These are phyloP conservation scores for Phaffia tasmanica DNA, from an alignment of 768 basidiomycete species.

Conservation along the genomic window DNA sequence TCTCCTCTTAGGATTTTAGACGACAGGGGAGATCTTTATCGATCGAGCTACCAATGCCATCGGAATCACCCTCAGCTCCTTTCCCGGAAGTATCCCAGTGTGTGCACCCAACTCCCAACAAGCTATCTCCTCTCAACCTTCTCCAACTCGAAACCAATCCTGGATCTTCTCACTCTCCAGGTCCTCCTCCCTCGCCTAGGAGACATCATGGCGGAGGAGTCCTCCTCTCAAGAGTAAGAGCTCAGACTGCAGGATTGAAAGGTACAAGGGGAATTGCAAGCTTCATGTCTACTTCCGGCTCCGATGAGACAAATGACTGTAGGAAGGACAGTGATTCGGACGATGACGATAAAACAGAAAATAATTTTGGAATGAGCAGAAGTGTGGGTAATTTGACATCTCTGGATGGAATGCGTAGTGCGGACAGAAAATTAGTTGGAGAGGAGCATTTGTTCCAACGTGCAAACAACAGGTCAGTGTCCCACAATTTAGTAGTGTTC, in stretches of 20 bases:
- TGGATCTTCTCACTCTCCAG: constrained; percentile 1
- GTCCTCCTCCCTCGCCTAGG: constrained; percentile 9
- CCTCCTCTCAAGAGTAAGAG: constrained; percentile 10
- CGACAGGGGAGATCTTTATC: too few species aligned
- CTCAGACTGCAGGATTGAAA: background rate
- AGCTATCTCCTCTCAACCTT: too few species aligned
- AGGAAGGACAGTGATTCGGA: constrained; percentile 12
- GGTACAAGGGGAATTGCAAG: background rate
- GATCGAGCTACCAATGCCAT: too few species aligned
- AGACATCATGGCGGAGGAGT: constrained; percentile 19
- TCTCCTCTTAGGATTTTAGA: too few species aligned
- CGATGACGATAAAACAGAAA: background rate
- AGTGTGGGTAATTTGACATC: background rate
- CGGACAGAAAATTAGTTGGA: background rate
- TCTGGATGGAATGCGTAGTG: background rate
- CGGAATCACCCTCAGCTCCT: too few species aligned
- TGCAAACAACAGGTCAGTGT: constrained; percentile 11
- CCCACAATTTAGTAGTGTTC: too few species aligned
- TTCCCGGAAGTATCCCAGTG: too few species aligned
- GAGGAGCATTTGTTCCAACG: background rate
- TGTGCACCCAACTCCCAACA: too few species aligned
- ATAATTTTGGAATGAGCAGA: background rate
- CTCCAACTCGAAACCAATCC: too few species aligned
- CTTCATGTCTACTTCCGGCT: background rate
- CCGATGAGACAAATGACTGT: background rate